phyloP scores from a whole-genome alignment of 2,329 filamentous ascomycete genomes.

The Cladosporium oxysporum region DNA sequence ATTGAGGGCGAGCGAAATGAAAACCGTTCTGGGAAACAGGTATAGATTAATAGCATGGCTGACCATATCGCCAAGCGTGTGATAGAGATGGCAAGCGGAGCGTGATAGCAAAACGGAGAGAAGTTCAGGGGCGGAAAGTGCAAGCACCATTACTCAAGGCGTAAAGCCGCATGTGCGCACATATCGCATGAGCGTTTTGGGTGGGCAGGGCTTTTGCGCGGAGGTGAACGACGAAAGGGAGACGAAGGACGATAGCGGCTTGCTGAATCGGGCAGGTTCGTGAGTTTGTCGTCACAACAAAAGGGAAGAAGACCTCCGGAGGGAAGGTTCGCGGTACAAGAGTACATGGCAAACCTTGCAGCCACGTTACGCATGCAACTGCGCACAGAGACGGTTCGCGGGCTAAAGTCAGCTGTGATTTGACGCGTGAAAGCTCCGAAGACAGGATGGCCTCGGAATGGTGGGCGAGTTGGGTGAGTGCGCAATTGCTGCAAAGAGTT shows the following conservation, averaged over 20 bases:
- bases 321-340: conserved; percentile 6
- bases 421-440: neutral
- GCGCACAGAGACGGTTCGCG: neutral
- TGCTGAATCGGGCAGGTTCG: conserved; percentile 5
- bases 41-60: conserved; percentile 6
- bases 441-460: neutral
- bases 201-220: neutral
- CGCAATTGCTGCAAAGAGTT: conserved; percentile 4
- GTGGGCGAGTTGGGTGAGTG: neutral
- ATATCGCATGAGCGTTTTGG: neutral
- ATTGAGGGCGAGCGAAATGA: conserved; percentile 1
- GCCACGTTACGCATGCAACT: conserved; percentile 9
- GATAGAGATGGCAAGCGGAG: neutral
- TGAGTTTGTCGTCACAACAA: conserved; percentile 18
- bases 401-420: neutral
- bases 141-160: conserved; percentile 7
- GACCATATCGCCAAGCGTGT: neutral
- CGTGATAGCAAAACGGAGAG: neutral
- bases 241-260: neutral
- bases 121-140: neutral
- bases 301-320: neutral
- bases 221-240: conserved; percentile 2
- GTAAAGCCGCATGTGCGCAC: neutral
- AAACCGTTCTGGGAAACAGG: neutral
- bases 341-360: conserved; percentile 1